Conservation (phyloP, 73 alveolate species). For the Diophrys appendiculata region DNA sequence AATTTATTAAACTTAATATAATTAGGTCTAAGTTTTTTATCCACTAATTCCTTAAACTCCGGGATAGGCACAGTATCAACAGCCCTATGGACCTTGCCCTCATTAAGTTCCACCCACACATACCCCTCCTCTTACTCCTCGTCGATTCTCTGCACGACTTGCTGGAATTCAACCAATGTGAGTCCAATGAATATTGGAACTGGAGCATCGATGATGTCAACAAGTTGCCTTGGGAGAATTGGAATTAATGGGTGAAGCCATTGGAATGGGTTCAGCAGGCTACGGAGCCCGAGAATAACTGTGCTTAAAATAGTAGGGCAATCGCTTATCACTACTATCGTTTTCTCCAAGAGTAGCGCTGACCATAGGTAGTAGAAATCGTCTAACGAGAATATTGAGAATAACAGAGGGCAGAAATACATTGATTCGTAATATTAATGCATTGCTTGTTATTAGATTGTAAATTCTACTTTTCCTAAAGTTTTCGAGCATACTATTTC, state of each 20-base stretch:
- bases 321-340: constrained; percentile 63
- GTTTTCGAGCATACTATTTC: not conserved
- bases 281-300: constrained; percentile 56
- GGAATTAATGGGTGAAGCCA: constrained; percentile 72
- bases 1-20: not conserved
- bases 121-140: not conserved
- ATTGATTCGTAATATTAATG: constrained; percentile 12
- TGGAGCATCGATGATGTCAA: constrained; percentile 73
- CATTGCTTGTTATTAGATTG: not conserved
- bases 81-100: not conserved
- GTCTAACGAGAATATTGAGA: constrained; percentile 36
- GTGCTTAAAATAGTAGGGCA: constrained; percentile 46
- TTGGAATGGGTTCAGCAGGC: constrained; percentile 59
- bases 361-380: constrained; percentile 44
- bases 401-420: constrained; percentile 61
- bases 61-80: not conserved
- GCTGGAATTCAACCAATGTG: constrained; percentile 16
- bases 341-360: constrained; percentile 65
- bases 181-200: constrained; percentile 66
- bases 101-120: not conserved
- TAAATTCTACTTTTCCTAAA: not conserved
- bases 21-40: not conserved
- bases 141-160: constrained; percentile 1
- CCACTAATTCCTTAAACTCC: not conserved
- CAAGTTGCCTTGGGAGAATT: constrained; percentile 59